These are phyloP conservation scores for Alternaria infectoria DNA, from an alignment of 2,329 filamentous ascomycete genomes.

Conservation along the genomic window DNA sequence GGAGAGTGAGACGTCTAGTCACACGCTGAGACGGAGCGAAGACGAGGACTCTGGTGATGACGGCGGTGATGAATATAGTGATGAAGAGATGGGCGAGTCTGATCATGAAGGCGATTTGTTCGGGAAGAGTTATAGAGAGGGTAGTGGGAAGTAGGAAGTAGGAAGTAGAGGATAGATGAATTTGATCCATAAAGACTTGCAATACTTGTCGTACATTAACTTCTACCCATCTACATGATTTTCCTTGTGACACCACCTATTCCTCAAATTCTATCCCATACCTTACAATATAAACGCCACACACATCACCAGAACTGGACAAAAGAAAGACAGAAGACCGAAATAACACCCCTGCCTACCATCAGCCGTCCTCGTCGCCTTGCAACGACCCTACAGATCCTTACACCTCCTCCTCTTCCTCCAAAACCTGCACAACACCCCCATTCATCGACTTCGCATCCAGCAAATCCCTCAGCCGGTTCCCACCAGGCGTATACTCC, in stretches of 20 bases:
- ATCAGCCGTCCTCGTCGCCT: not conserved
- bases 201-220: no score
- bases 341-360: not conserved
- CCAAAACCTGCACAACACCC: not conserved
- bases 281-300: not conserved
- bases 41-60: not conserved
- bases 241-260: not conserved
- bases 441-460: not conserved
- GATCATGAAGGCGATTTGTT: not conserved
- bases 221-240: not conserved
- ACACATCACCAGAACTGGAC: not conserved
- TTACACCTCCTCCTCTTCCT: not conserved
- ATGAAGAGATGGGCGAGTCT: not conserved
- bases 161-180: no score
- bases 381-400: not conserved
- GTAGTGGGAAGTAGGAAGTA: not conserved
- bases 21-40: not conserved
- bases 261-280: no score
- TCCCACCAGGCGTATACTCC: slow-evolving; percentile 19
- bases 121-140: not conserved
- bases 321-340: not conserved
- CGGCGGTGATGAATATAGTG: not conserved
- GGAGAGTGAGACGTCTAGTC: not conserved
- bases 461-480: slow-evolving; percentile 18
- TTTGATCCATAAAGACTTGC: no score